Base-by-base conservation (phyloP, 352 stramenopile species). In the Pythium vanterpoolii region DNA sequence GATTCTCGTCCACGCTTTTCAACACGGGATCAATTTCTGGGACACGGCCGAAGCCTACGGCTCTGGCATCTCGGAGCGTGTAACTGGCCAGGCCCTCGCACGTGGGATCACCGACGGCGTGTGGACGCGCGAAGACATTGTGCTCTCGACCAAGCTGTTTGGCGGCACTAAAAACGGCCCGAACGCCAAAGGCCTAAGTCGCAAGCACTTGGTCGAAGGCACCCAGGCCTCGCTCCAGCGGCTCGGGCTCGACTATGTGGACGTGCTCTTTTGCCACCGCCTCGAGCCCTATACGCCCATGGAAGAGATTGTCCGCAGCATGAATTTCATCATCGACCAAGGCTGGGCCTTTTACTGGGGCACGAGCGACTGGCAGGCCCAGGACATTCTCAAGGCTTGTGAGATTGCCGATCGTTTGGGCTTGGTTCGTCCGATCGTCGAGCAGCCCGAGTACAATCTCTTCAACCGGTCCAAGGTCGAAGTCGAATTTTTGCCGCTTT, bases 81-180 rank as follows among this genome's bases (percentile, higher is more conserved):
- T 72, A 44, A 70, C 72, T 23, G 76, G 76, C 16, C 31, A 65
- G 16, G 60, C 63, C 1, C 31, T 86, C n/a, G 30, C 63, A 6
- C 63, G 61, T n/a, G 71, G 71, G 19, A 57, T 82, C 19, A 39
- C 58, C 3, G 26, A 65, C 1, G 56, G 56, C 11, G 42, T 75
- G 2, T 76, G 59, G 59, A 55, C 60, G 1, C 68, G 76, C 26
- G 74, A 86, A 19, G 71, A 87, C n/a, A 52, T 90, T 4, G 71
- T 91, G 4, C 62, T 91, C 47, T 72, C 57, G 11, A 87, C 79
- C 49, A 91, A 91, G 68, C 71, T 91, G 48, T 79, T 78, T n/a
- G 50, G 68, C 1, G 77, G 75, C 0, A 59, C 62, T 5, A 57
- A 63, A 7, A 27, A 23, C 10, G 58, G 57, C 2, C 65, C 56